Evolutionary conservation across 1,284 basidiomycete species (phyloP), one percentile per base, ranked within the genome.

Genomic region (Athelia psychrophila): DNA sequence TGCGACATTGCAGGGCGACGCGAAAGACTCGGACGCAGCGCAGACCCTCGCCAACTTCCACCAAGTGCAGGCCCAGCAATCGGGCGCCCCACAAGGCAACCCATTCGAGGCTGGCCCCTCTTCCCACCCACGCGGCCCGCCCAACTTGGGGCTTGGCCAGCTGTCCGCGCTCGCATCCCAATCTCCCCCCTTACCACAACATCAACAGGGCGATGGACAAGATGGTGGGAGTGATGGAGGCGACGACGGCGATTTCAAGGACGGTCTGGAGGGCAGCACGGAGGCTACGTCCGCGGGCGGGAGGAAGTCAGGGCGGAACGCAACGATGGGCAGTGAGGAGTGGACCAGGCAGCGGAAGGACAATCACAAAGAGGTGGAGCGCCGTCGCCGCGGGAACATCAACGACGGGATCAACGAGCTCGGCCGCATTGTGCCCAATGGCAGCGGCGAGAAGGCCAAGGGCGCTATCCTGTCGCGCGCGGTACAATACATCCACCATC

Each of bases 291-390:
- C 60, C 3, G 42, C 64, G n/a, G 24, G 56, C 12, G 55, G 56
- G 18, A 56, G 70, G 3, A 38, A 67, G 2, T 56, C 65, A 5
- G 74, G 75, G 27, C 70, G 79, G 19, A 75, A 71, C 36, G 77
- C 81, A 3, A 73, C 78, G 1, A 83, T 86, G 77, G 84, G 84
- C 1, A 79, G 76, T 51, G 88, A 91, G 55, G 91, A 93, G 62
- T 93, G 91, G 89, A 81, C 81, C 32, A 75, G 88, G 51, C 83
- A 88, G 64, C 74, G 91, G 56, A 93, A 93, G 62, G 91, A 93
- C 62, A 93, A 93, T 58, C 91, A 93, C 67, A 97, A 97, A 89
- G 95, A 98, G 71, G 95, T 98, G 12, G 95, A 98, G 70, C 89
- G 95, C 53, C 83, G 94, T 44, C 86, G 95, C 48, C 80, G 95